Evolutionary conservation across 805 yeast species (phyloP).

Genomic region (Grigorovia transvaalensis): DNA sequence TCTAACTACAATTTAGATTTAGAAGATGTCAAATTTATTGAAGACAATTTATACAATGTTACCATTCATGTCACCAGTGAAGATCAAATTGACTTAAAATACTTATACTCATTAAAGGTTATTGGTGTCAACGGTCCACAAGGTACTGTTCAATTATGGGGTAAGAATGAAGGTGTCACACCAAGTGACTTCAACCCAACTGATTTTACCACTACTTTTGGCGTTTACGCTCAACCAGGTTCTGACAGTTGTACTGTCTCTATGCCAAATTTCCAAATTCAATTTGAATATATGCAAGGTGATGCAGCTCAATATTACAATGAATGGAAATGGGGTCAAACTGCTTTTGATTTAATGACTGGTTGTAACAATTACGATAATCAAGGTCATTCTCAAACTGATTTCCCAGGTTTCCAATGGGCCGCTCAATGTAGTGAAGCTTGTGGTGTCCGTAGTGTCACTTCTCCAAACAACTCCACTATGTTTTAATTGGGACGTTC

Average conservation of each 20-base stretch:
- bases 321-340: conserved; percentile 9
- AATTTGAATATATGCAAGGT: conserved; percentile 10
- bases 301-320: background rate
- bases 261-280: conserved; percentile 17
- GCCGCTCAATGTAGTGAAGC: background rate
- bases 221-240: conserved; percentile 7
- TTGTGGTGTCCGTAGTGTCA: background rate
- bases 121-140: conserved; percentile 12
- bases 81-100: conserved; percentile 9
- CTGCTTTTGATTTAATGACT: conserved; percentile 11
- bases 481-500: too few species aligned
- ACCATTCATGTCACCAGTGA: conserved; percentile 14
- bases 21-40: conserved; percentile 6
- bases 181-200: conserved; percentile 11
- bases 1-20: conserved; percentile 11
- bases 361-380: conserved; percentile 14
- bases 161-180: conserved; percentile 9
- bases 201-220: conserved; percentile 14
- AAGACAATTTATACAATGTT: conserved; percentile 8
- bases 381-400: conserved; percentile 13
- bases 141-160: conserved; percentile 10
- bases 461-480: background rate
- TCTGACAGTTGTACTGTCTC: conserved; percentile 6
- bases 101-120: conserved; percentile 10
- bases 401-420: conserved; percentile 10